These are phyloP conservation scores for Monosporascus sp. DNA, from an alignment of 2,329 filamentous ascomycete species.

Conservation along the genomic window DNA sequence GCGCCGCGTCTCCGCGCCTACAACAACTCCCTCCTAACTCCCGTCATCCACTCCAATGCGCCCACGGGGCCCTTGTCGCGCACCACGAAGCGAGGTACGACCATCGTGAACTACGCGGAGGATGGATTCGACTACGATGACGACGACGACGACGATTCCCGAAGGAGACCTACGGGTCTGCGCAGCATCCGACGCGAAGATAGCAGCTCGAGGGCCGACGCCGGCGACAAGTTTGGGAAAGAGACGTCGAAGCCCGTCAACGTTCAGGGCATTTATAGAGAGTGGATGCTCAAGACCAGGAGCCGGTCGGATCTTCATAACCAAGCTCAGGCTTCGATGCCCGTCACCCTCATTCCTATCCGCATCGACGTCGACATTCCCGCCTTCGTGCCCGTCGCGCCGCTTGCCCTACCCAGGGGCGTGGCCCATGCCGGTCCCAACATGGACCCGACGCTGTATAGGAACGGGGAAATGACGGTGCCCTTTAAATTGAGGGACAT, in stretches of 20 bases:
- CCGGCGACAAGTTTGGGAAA: constrained; percentile 75
- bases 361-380: constrained; percentile 93
- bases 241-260: constrained; percentile 74
- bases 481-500: constrained; percentile 87
- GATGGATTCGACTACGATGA: constrained; percentile 82
- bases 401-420: constrained; percentile 60
- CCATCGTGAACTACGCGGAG: constrained; percentile 95
- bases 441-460: constrained; percentile 59
- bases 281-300: constrained; percentile 82
- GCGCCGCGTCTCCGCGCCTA: constrained; percentile 85
- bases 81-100: constrained; percentile 96
- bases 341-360: constrained; percentile 88
- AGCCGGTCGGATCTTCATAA: constrained; percentile 55
- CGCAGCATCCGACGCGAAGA: constrained; percentile 79
- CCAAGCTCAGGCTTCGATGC: constrained; percentile 66
- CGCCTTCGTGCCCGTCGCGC: constrained; percentile 62
- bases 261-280: constrained; percentile 85
- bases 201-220: constrained; percentile 54
- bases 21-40: constrained; percentile 85
- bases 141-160: constrained; percentile 67
- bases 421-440: constrained; percentile 63
- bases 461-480: constrained; percentile 70
- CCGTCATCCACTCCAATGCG: constrained; percentile 67
- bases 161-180: constrained; percentile 76
- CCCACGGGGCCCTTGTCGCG: constrained; percentile 64